Conservation (phyloP, 2,329 filamentous ascomycete species). For the Penicillium sp. region DNA sequence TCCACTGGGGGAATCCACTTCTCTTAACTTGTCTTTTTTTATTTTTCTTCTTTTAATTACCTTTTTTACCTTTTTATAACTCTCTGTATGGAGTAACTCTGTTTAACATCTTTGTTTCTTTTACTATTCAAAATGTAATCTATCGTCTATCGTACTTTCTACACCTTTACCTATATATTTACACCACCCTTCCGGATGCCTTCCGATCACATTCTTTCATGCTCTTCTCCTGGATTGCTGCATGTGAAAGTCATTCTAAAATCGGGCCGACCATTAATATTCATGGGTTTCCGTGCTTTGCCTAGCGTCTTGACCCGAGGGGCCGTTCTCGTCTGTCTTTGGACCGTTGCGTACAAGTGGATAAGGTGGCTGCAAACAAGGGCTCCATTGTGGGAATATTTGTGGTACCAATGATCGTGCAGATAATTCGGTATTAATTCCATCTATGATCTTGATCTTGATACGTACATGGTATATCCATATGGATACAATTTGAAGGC, state of each 20-base stretch:
- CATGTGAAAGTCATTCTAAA: conserved; percentile 9
- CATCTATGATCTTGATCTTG: neutral
- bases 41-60: neutral
- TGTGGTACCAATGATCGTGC: neutral
- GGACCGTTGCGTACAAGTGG: conserved; percentile 9
- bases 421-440: neutral
- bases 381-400: neutral
- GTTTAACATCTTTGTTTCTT: neutral
- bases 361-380: conserved; percentile 12
- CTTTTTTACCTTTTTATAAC: neutral
- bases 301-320: conserved; percentile 13
- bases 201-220: conserved; percentile 10
- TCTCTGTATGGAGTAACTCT: neutral
- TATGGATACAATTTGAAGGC: neutral
- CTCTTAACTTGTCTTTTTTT: neutral
- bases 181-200: conserved; percentile 7
- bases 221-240: conserved; percentile 5
- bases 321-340: conserved; percentile 4
- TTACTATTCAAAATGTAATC: neutral
- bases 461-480: neutral
- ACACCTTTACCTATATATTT: neutral
- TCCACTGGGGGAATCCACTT: neutral
- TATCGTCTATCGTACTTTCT: neutral
- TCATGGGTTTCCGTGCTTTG: neutral
- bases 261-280: conserved; percentile 11